Percentiles rank a stretch among this genome's conserved stretches.
Conservation (phyloP, 176 grass and related monocot species). For the Lolium rigidum region DNA sequence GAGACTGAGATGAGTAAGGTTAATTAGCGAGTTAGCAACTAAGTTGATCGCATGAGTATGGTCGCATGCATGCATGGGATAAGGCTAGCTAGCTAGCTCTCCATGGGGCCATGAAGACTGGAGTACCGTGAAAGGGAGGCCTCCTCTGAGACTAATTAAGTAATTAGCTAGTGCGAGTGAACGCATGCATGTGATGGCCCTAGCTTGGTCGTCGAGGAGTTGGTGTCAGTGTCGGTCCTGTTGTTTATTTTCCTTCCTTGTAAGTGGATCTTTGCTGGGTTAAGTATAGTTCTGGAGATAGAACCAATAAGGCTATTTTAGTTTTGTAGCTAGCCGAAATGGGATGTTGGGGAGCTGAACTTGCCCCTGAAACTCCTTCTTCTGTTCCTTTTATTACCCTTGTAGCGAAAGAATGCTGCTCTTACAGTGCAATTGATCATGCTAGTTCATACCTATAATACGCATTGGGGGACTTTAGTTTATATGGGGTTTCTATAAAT, state of each 20-base stretch:
- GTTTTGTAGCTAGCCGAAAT: constrained; percentile 50
- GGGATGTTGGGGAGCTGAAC: constrained; percentile 17
- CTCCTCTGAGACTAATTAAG: constrained; percentile 54
- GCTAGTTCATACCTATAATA: constrained; percentile 29
- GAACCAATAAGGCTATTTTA: constrained; percentile 54
- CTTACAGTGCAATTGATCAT: constrained; percentile 46
- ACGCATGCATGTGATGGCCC: constrained; percentile 56
- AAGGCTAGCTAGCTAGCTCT: constrained; percentile 42
- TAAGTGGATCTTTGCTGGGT: constrained; percentile 59
- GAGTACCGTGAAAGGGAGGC: constrained; percentile 26
- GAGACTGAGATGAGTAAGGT: constrained; percentile 32
- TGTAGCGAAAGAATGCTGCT: constrained; percentile 38
- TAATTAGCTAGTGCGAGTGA: constrained; percentile 45
- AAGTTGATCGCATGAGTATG: constrained; percentile 44
- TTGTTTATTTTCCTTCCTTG: constrained; percentile 48
- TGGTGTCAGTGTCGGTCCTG: constrained; percentile 44
- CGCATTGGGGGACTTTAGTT: not conserved
- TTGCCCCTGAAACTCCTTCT: not conserved
- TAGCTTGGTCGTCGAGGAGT: constrained; percentile 34
- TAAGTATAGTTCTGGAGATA: constrained; percentile 60
- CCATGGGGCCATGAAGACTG: constrained; percentile 27
- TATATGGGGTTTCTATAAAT: too few relatives aligned
- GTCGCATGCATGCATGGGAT: constrained; percentile 43
- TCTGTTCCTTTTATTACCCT: constrained; percentile 11
- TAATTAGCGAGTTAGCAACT: constrained; percentile 36